These are phyloP conservation scores for Myriosclerotinia scirpicola DNA, from an alignment of 2,329 filamentous ascomycete genomes.

Conservation along the genomic window DNA sequence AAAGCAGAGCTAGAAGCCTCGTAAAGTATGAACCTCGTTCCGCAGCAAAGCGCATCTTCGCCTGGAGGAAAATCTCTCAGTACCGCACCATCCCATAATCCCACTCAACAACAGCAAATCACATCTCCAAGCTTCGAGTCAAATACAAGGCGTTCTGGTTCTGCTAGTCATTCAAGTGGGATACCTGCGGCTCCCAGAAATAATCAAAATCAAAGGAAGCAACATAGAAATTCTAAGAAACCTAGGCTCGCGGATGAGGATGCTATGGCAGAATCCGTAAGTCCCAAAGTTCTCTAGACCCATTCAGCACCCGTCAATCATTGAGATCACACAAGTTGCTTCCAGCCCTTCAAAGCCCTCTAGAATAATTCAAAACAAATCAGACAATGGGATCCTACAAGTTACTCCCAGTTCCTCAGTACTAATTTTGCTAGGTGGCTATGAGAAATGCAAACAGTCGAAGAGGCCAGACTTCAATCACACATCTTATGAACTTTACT, in stretches of 20 bases:
- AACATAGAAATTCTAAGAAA: conserved; percentile 79
- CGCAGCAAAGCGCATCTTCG: conserved; percentile 35
- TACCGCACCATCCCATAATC: conserved; percentile 36
- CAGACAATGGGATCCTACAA: too few relatives aligned
- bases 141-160: conserved; percentile 35
- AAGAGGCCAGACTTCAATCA: conserved; percentile 94
- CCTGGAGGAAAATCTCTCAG: conserved; percentile 40
- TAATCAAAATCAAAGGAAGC: conserved; percentile 72
- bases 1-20: too few relatives aligned
- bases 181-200: conserved; percentile 60
- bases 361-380: too few relatives aligned
- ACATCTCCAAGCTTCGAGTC: conserved; percentile 38
- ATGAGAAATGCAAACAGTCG: conserved; percentile 68
- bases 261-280: conserved; percentile 76
- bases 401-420: not conserved
- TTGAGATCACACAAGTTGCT: too few relatives aligned
- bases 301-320: too few relatives aligned
- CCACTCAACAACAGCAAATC: conserved; percentile 38
- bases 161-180: conserved; percentile 29
- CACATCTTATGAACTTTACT: conserved; percentile 91
- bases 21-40: conserved; percentile 39
- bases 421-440: conserved; percentile 38
- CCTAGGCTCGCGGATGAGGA: conserved; percentile 79
- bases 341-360: too few relatives aligned
- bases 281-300: conserved; percentile 32